Percentiles rank a stretch among this genome's conserved stretches.
phyloP scores from a whole-genome alignment of 2,329 filamentous ascomycete genomes.

The Neonectria punicea region DNA sequence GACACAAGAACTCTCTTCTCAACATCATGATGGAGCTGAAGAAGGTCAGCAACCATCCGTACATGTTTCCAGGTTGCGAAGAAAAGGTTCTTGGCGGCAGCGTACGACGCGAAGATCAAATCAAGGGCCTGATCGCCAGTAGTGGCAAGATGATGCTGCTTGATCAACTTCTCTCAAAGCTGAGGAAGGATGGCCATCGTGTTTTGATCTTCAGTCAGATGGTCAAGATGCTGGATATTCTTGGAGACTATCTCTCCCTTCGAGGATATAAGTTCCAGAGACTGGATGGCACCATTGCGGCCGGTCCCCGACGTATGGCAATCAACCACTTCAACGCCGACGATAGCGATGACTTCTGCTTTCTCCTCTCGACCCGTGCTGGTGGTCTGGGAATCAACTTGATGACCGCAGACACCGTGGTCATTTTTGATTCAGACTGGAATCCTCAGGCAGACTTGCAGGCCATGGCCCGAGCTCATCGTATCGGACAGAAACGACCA shows the following conservation, averaged over 20 bases:
- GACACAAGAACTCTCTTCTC: slow-evolving; percentile 92
- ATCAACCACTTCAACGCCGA: slow-evolving; percentile 99
- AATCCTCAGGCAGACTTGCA: slow-evolving; percentile 98
- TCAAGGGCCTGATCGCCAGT: slow-evolving; percentile 93
- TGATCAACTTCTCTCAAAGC: slow-evolving; percentile 91
- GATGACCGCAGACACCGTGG: slow-evolving; percentile 98
- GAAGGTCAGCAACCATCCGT: slow-evolving; percentile 98
- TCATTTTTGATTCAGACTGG: slow-evolving; percentile 99
- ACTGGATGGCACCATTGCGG: slow-evolving; percentile 93
- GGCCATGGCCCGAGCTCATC: slow-evolving; percentile 97
- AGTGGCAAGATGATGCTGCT: slow-evolving; percentile 99
- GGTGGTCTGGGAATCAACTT: slow-evolving; percentile 98
- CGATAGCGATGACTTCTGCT: slow-evolving; percentile 94
- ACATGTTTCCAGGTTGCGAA: slow-evolving; percentile 96
- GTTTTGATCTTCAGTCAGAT: slow-evolving; percentile 99
- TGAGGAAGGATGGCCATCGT: slow-evolving; percentile 92
- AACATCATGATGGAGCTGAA: slow-evolving; percentile 99
- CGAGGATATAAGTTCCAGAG: slow-evolving; percentile 96
- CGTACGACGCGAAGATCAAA: slow-evolving; percentile 84
- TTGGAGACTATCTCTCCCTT: slow-evolving; percentile 91
- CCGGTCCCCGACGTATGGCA: slow-evolving; percentile 86
- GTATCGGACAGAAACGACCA: slow-evolving; percentile 95
- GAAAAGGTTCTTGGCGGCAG: slow-evolving; percentile 86
- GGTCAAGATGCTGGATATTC: slow-evolving; percentile 98
- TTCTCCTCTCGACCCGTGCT: slow-evolving; percentile 92